Evolutionary conservation across 176 grass and related monocot species (phyloP).

Genomic region (Tillandsia fasciculata): DNA sequence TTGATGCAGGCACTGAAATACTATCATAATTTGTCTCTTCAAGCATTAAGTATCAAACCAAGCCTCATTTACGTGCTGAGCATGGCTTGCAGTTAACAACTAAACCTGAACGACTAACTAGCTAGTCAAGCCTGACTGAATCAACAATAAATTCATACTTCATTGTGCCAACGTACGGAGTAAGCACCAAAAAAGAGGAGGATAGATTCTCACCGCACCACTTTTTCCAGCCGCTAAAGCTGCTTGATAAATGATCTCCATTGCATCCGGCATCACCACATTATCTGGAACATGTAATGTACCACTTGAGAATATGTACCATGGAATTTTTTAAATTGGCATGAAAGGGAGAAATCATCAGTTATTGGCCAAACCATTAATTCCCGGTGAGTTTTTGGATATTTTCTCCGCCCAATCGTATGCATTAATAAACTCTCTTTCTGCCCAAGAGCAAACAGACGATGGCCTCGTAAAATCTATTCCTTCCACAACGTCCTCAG

Average conservation of each 20-base stretch:
- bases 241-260: constrained; percentile 63
- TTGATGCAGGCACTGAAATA: no score
- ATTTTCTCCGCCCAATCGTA: constrained; percentile 61
- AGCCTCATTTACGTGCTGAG: no score
- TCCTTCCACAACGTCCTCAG: constrained; percentile 23
- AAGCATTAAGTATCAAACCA: no score
- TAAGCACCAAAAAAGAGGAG: neutral
- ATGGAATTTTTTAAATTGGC: constrained; percentile 2
- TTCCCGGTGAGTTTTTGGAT: constrained; percentile 35
- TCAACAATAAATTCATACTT: neutral
- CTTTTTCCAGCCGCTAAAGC: constrained; percentile 48
- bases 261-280: constrained; percentile 60
- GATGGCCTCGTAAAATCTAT: constrained; percentile 31
- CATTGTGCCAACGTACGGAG: neutral
- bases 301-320: constrained; percentile 2
- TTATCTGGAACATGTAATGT: constrained; percentile 45
- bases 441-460: constrained; percentile 44
- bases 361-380: constrained; percentile 32
- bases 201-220: constrained; percentile 45
- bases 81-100: no score
- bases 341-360: neutral
- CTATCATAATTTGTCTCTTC: no score
- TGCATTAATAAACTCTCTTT: constrained; percentile 59
- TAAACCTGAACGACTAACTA: no score
- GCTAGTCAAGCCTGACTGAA: no score